phyloP scores from a whole-genome alignment of 2,329 filamentous ascomycete species.

The Penicillium oxalicum region DNA sequence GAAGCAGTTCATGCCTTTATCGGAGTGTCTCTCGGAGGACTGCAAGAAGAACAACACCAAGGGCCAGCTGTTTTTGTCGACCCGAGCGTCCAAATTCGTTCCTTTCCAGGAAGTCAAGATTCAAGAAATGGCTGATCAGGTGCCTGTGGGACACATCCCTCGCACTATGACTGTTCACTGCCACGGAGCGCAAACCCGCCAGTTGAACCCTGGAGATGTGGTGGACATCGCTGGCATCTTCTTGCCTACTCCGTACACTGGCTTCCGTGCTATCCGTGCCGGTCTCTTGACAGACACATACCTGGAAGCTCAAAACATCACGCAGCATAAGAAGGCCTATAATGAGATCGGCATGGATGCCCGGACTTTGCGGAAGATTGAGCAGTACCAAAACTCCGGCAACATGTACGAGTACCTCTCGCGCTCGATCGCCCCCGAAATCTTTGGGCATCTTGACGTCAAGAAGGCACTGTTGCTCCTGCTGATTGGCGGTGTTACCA shows the following conservation, averaged over 20 bases:
- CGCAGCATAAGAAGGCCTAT: conserved; percentile 97
- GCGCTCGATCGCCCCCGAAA: conserved; percentile 94
- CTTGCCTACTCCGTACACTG: conserved; percentile 95
- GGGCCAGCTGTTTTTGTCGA: conserved; percentile 87
- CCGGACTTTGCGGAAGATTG: conserved; percentile 73
- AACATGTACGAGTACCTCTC: conserved; percentile 94
- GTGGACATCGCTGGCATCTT: conserved; percentile 94
- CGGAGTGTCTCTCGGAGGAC: conserved; percentile 81
- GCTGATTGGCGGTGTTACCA: conserved; percentile 90
- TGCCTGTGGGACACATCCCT: conserved; percentile 95
- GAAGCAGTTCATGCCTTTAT: conserved; percentile 83
- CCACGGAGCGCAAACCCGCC: conserved; percentile 76
- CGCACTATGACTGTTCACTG: conserved; percentile 84
- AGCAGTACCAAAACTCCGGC: conserved; percentile 74
- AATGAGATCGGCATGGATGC: conserved; percentile 83
- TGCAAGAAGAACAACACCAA: conserved; percentile 87
- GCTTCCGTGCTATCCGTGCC: conserved; percentile 93
- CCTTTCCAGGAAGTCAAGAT: conserved; percentile 99
- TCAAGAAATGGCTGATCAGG: conserved; percentile 98
- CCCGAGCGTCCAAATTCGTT: conserved; percentile 92
- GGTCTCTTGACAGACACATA: conserved; percentile 97
- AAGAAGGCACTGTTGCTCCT: conserved; percentile 96
- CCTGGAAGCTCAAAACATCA: conserved; percentile 85
- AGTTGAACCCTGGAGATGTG: conserved; percentile 88
- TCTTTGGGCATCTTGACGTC: conserved; percentile 91